These are phyloP conservation scores for Neurospora tetraspora DNA, from an alignment of 495 filamentous ascomycete species.

Conservation along the genomic window DNA sequence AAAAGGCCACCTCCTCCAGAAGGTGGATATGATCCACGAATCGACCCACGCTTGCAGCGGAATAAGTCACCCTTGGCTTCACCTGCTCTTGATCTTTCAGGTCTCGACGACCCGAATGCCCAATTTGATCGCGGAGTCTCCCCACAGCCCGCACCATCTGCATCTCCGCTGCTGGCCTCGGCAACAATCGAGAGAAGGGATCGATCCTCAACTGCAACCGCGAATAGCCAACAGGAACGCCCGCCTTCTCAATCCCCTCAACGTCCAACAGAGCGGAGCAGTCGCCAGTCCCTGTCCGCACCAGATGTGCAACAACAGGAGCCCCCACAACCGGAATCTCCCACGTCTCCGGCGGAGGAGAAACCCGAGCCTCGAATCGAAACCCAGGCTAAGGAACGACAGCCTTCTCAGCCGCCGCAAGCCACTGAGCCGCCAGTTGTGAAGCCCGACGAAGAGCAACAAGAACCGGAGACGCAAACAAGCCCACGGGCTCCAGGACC, in stretches of 20 bases:
- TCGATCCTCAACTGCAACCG: neutral
- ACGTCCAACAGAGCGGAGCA: neutral
- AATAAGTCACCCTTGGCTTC: conserved; percentile 16
- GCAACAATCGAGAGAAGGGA: neutral
- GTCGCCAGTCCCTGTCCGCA: conserved; percentile 2
- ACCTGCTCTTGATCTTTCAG: conserved; percentile 7
- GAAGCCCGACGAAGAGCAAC: neutral
- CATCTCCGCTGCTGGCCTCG: neutral
- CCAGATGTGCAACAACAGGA: neutral
- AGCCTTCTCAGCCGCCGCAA: neutral
- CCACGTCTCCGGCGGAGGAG: conserved; percentile 12
- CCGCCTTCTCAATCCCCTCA: neutral
- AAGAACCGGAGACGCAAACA: neutral
- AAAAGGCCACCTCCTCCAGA: conserved; percentile 22
- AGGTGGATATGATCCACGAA: conserved; percentile 24
- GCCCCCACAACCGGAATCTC: neutral
- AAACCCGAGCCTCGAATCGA: neutral
- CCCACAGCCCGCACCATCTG: neutral
- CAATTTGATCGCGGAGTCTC: neutral
- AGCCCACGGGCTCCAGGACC: neutral
- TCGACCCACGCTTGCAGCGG: conserved; percentile 16
- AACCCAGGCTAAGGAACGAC: neutral
- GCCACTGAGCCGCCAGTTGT: neutral
- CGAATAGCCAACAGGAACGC: neutral
- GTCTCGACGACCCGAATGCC: conserved; percentile 5